These are phyloP conservation scores for Phoma herbarum DNA, from an alignment of 2,329 filamentous ascomycete species.

Conservation along the genomic window DNA sequence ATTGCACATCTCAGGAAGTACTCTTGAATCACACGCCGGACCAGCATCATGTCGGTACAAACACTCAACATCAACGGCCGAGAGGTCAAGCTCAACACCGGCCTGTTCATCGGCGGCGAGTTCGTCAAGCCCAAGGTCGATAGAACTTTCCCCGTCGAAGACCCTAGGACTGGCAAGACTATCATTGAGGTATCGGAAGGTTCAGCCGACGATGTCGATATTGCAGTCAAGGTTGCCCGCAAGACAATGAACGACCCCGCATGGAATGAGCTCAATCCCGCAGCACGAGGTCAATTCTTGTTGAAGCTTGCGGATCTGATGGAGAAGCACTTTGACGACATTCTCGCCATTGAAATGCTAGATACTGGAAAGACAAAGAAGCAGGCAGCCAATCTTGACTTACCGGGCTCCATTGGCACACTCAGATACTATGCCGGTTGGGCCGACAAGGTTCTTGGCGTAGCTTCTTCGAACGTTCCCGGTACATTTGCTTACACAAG, in stretches of 20 bases:
- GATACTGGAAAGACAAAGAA: conserved; percentile 20
- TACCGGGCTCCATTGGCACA: conserved; percentile 66
- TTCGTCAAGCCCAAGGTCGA: conserved; percentile 48
- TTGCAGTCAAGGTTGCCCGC: conserved; percentile 16
- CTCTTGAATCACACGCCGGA: not conserved
- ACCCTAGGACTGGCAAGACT: conserved; percentile 25
- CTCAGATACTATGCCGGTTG: conserved; percentile 81
- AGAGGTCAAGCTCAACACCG: conserved; percentile 34
- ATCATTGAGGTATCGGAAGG: conserved; percentile 21
- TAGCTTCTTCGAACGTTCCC: conserved; percentile 75
- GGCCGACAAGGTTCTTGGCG: conserved; percentile 80
- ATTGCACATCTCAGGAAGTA: not conserved
- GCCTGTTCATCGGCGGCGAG: conserved; percentile 57
- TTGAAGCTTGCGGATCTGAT: conserved; percentile 18
- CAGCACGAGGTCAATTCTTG: conserved; percentile 10
- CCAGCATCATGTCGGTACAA: conserved; percentile 13
- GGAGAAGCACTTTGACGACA: conserved; percentile 21
- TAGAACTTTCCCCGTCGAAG: conserved; percentile 26
- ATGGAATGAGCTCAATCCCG: conserved; percentile 17
- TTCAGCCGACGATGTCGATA: conserved; percentile 18
- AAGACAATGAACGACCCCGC: conserved; percentile 17
- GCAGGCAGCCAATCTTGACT: conserved; percentile 60
- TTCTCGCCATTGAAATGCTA: conserved; percentile 18
- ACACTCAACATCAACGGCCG: conserved; percentile 20
- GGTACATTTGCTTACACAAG: conserved; percentile 79